A percentile compares a stretch with the other conserved stretches of the same genome.
Conservation (phyloP, 1,284 basidiomycete species). For the Cutaneotrichosporon dermatis region DNA sequence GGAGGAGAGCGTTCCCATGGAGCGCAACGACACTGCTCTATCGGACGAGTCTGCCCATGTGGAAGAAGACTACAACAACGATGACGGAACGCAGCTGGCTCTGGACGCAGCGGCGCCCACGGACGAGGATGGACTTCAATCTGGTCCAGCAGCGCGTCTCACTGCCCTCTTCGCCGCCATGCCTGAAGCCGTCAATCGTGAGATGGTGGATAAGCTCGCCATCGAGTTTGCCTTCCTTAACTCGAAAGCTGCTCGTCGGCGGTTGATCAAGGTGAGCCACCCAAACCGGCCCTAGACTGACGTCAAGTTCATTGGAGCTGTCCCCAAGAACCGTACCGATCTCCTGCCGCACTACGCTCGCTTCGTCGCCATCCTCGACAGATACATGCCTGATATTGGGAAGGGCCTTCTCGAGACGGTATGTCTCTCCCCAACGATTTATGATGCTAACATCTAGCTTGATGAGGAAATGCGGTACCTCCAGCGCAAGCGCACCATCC, state of each 20-base stretch:
- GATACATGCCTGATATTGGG: slow-evolving; percentile 91
- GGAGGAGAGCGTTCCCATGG: slow-evolving; percentile 7
- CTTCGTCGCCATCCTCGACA: slow-evolving; percentile 78
- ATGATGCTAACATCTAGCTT: slow-evolving; percentile 56
- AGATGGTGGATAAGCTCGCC: slow-evolving; percentile 86
- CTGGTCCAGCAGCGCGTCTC: slow-evolving; percentile 88
- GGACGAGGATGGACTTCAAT: slow-evolving; percentile 48
- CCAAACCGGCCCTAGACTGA: too few relatives aligned
- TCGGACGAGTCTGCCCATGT: slow-evolving; percentile 10
- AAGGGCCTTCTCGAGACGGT: slow-evolving; percentile 73
- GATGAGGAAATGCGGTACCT: slow-evolving; percentile 95
- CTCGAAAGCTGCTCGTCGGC: slow-evolving; percentile 87
- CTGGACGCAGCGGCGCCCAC: slow-evolving; percentile 19
- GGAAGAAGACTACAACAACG: slow-evolving; percentile 26
- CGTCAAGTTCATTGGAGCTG: slow-evolving; percentile 70
- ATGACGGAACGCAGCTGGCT: slow-evolving; percentile 34
- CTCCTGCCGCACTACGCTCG: slow-evolving; percentile 90
- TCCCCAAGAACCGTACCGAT: slow-evolving; percentile 84
- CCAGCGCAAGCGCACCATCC: slow-evolving; percentile 87
- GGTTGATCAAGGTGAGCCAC: slow-evolving; percentile 67
- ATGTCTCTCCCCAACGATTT: slow-evolving; percentile 36
- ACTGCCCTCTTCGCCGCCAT: slow-evolving; percentile 87
- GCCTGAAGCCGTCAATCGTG: slow-evolving; percentile 88
- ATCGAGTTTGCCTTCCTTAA: slow-evolving; percentile 95
- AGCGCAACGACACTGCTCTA: slow-evolving; percentile 13